phyloP scores from a whole-genome alignment of 1,284 basidiomycete species.

The Apiotrichum gamsii region DNA sequence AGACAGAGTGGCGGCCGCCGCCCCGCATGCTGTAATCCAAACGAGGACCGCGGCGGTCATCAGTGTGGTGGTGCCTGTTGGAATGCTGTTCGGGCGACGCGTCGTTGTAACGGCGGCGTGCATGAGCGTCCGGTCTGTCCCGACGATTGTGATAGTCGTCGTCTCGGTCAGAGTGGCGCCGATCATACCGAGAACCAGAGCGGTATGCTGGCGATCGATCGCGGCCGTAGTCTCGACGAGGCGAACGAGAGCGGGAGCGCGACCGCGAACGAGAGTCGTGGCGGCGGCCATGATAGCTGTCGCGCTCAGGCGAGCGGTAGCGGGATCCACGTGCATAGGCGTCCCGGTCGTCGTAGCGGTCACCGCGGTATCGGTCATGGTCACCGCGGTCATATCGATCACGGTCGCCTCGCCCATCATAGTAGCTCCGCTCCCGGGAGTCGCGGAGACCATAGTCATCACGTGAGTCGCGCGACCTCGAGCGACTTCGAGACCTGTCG shows the following conservation, averaged over 20 bases:
- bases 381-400: too few species aligned
- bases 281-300: background rate
- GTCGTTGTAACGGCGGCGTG: background rate
- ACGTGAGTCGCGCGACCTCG: slow-evolving; percentile 6
- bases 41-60: background rate
- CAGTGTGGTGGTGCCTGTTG: too few species aligned
- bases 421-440: slow-evolving; percentile 5
- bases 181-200: background rate
- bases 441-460: too few species aligned
- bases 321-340: background rate
- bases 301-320: too few species aligned
- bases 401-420: background rate
- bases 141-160: background rate
- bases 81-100: background rate
- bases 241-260: background rate
- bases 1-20: background rate
- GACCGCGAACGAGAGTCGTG: slow-evolving; percentile 3
- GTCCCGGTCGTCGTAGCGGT: background rate
- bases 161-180: slow-evolving; percentile 3
- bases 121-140: background rate
- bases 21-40: too few species aligned
- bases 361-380: background rate
- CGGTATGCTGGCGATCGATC: slow-evolving; percentile 1
- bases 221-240: background rate
- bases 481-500: background rate